A percentile compares a stretch with the other conserved stretches of the same genome.
These are phyloP conservation scores for Biancaea sappan DNA, from an alignment of 306 rosid genomes.

Conservation along the genomic window DNA sequence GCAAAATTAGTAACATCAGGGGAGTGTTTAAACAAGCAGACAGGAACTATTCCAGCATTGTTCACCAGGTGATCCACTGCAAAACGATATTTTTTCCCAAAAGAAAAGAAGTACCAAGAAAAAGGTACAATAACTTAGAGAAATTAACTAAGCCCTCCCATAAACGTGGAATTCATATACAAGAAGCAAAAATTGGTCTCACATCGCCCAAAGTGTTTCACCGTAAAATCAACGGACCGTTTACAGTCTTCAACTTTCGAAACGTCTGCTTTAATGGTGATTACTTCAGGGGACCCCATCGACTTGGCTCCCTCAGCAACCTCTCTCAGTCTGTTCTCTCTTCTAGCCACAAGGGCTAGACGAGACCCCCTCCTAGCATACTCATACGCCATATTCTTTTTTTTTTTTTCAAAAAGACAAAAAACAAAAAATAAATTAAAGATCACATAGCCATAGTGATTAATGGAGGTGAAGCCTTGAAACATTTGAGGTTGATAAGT, in stretches of 20 bases:
- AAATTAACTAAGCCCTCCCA: not conserved
- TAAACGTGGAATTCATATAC: not conserved
- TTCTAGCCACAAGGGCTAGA: constrained; percentile 53
- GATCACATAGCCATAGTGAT: not conserved
- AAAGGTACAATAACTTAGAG: not conserved
- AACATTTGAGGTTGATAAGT: not conserved
- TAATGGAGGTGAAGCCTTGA: not conserved
- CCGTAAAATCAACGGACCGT: constrained; percentile 40
- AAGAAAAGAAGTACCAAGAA: not conserved
- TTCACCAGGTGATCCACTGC: constrained; percentile 72
- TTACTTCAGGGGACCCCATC: constrained; percentile 48
- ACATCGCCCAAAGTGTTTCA: constrained; percentile 51
- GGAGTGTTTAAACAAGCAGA: constrained; percentile 52
- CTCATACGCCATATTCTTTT: constrained; percentile 52
- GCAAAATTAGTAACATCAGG: constrained; percentile 41
- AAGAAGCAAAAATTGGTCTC: not conserved
- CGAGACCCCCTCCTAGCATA: constrained; percentile 53
- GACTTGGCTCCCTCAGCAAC: constrained; percentile 38
- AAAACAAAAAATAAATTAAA: not conserved
- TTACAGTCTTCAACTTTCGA: constrained; percentile 46
- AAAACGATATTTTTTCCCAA: not conserved
- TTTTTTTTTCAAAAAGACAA: not conserved
- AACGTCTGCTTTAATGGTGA: constrained; percentile 50
- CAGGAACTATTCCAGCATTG: constrained; percentile 60
- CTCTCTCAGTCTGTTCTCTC: constrained; percentile 43